Evolutionary conservation across 2,329 filamentous ascomycete genomes (phyloP), one percentile per base, ranked within the genome.

Genomic region (Tolypocladium tropicale): DNA sequence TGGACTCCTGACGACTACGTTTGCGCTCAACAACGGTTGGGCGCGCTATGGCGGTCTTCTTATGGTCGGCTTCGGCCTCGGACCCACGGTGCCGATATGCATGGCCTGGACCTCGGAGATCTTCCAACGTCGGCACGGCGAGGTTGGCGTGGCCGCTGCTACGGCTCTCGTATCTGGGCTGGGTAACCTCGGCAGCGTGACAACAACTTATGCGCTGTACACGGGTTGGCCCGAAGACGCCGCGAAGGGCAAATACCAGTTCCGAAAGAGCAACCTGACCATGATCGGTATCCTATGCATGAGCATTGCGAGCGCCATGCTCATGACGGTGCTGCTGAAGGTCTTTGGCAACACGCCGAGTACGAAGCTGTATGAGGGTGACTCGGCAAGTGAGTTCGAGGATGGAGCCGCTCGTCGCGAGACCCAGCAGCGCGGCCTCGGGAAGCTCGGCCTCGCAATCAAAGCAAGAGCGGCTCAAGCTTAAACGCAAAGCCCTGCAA

Each of bases 41-140:
- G 85, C 89, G 2, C 84, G 90, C 46, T 96, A 96, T 67, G 89
- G 88, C 52, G 91, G 91, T 4, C 81, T 96, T n/a, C 75, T 96
- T 53, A 86, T 96, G 73, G 87, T 96, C 37, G 91, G 91, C 5
- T 95, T 95, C 65, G 91, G 91, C 0, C 84, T 96, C 2, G 91
- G 91, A 1, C 91, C 91, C 4, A 95, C 91, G 0, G 90, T 95
- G 1, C 91, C 91, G 12, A 93, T 93, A 65, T 93, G 89, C 70
- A 96, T 96, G 91, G 87, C 90, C 37, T 95, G 91, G 91, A 90
- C 89, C 34, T 89, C 85, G 60, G 89, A 95, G 72, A 87, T 95
- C 66, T 96, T 96, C 76, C 90, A 95, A 73, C 81, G 82, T 34
- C 86, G 91, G 14, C 91, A 96, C 66, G 90, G 91, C 51, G 91